Base-by-base conservation (phyloP, 2,329 filamentous ascomycete genomes). In the Hymenoscyphus repandus region DNA sequence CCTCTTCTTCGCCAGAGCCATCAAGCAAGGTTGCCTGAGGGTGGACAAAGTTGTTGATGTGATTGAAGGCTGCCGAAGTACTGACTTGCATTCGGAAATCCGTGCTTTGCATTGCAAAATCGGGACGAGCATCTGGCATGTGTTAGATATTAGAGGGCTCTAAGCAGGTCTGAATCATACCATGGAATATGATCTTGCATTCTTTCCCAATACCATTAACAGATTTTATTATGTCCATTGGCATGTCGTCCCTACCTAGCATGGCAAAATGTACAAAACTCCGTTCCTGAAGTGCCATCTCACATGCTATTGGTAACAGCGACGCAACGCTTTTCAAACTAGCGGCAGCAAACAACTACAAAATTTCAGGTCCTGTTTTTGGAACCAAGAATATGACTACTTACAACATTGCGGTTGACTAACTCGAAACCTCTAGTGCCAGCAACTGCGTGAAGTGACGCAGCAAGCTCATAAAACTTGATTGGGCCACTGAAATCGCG, bases 201-300 rank as follows among this genome's bases (percentile, higher is more conserved):
- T 64, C 65, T 40, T 80, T 73, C 42, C 82, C 78, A n/a, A 96
- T 77, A 31, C 90, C 89, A 66, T 96, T 96, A 52, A 96, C 74
- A 47, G 81, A 74, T 59, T 85, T 75, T 31, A 97, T 73, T 32
- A 87, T 80, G 12, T 83, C 76, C 45, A 95, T 68, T 0, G 79
- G 72, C 45, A 96, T 78, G 11, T 84, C 78, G 53, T 83, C 85
- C 52, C 85, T 78, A 45, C 90, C 86, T 70, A 95, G 78, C 3
- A 97, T 70, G 0, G 81, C 85, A 64, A 95, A 85, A 66, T 97
- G 92, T 7, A 96, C 90, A 55, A 82, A 77, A 62, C 82, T 95
- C 52, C 78, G 74, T 50, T 79, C 75, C 67, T 83, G 77, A 18
- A 68, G 68, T 6, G 83, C 84, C 91, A 96, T 96, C 61, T 88